These are phyloP conservation scores for Mercurialis annua DNA, from an alignment of 345 rosid species.

Conservation along the genomic window DNA sequence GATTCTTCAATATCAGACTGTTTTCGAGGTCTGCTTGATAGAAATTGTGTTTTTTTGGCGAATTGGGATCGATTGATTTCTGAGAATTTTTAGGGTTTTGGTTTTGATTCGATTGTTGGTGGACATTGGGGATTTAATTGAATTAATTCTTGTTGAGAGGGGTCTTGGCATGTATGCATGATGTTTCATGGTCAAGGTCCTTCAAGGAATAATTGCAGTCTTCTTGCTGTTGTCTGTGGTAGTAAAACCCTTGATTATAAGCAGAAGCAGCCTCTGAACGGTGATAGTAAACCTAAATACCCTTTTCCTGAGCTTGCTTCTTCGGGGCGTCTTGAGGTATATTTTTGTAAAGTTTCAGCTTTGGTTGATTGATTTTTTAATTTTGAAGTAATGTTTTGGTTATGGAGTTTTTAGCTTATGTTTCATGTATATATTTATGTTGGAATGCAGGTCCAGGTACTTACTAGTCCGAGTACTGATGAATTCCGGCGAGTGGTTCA, in stretches of 20 bases:
- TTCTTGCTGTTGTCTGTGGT: constrained; percentile 69
- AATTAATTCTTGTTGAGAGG: constrained; percentile 17
- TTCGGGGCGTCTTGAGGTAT: constrained; percentile 85
- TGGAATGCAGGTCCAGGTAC: constrained; percentile 68
- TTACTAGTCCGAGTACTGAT: constrained; percentile 64
- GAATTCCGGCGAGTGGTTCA: constrained; percentile 61
- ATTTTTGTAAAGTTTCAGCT: background rate
- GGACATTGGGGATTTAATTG: constrained; percentile 8
- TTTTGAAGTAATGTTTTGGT: constrained; percentile 5
- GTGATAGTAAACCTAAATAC: constrained; percentile 51
- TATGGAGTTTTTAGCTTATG: constrained; percentile 9
- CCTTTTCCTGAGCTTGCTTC: constrained; percentile 84
- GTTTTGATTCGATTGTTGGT: constrained; percentile 21
- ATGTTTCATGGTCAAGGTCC: constrained; percentile 95
- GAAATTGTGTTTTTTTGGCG: constrained; percentile 18
- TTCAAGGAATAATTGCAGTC: constrained; percentile 81
- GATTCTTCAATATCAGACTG: constrained; percentile 20
- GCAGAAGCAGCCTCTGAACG: constrained; percentile 41
- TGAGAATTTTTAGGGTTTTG: constrained; percentile 26
- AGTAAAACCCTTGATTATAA: constrained; percentile 44
- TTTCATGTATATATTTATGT: constrained; percentile 16
- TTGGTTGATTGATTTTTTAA: no score
- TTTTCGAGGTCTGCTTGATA: background rate
- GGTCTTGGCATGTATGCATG: constrained; percentile 63
- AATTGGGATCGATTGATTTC: constrained; percentile 29